Conservation (phyloP, 106 monocot species). For the Xerophyta viscosa region DNA sequence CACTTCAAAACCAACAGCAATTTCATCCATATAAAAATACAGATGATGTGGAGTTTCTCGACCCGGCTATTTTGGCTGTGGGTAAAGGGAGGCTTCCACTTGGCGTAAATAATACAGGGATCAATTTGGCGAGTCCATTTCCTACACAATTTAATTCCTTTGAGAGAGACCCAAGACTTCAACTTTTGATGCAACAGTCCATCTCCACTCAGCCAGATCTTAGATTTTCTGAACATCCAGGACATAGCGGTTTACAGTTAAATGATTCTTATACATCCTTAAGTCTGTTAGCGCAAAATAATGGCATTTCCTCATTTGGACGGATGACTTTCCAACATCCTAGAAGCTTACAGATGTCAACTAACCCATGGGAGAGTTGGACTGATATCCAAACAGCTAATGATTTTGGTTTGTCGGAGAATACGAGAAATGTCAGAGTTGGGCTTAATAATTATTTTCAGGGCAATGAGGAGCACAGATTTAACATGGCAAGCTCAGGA, state of each 20-base stretch:
- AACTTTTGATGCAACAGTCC: conserved; percentile 55
- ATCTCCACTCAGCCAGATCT: conserved; percentile 30
- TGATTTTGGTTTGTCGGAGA: conserved; percentile 28
- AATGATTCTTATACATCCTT: conserved; percentile 50
- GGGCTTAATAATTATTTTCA: conserved; percentile 36
- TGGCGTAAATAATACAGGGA: conserved; percentile 33
- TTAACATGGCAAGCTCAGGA: conserved; percentile 30
- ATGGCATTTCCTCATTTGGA: conserved; percentile 26
- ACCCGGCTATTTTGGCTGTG: conserved; percentile 93
- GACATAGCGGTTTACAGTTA: conserved; percentile 29
- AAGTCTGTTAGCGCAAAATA: conserved; percentile 31
- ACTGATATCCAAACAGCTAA: no score
- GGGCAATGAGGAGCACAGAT: conserved; percentile 46
- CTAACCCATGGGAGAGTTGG: conserved; percentile 61
- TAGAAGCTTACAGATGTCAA: conserved; percentile 26
- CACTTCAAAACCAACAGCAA: conserved; percentile 36
- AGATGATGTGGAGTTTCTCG: conserved; percentile 70
- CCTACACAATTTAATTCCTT: conserved; percentile 31
- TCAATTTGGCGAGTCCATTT: conserved; percentile 27
- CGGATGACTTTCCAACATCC: conserved; percentile 43
- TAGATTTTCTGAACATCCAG: conserved; percentile 29
- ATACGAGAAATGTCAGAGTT: conserved; percentile 36
- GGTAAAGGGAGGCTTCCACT: conserved; percentile 58
- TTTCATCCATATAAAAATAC: conserved; percentile 27
- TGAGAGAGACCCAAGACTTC: conserved; percentile 51